Conservation (phyloP, 2,329 filamentous ascomycete species). For the Zymoseptoria passerinii region DNA sequence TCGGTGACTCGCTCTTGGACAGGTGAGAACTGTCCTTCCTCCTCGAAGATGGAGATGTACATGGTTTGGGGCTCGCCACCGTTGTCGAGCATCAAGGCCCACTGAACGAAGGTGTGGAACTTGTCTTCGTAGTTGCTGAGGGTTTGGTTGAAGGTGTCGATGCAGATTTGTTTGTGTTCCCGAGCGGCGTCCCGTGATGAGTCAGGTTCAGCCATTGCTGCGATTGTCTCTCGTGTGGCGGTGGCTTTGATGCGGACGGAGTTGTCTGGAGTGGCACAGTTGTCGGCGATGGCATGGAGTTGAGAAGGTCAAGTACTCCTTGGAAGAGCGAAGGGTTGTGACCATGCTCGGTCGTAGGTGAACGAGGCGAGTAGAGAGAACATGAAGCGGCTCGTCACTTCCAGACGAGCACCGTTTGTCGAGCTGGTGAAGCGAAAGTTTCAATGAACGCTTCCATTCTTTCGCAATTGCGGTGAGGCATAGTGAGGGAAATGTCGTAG, state of each 20-base stretch:
- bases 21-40: background rate
- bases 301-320: background rate
- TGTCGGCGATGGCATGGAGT: background rate
- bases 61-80: background rate
- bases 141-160: background rate
- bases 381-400: background rate
- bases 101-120: background rate
- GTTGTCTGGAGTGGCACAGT: background rate
- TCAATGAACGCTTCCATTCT: background rate
- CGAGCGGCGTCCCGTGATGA: background rate
- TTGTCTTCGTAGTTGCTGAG: background rate
- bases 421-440: background rate
- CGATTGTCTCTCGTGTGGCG: conserved; percentile 1
- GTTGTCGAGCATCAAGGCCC: background rate
- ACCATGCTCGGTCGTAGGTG: background rate
- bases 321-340: background rate
- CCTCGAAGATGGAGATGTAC: background rate
- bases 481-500: no score
- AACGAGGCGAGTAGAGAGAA: background rate
- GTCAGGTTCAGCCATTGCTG: background rate
- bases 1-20: background rate
- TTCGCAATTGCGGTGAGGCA: background rate
- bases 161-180: background rate
- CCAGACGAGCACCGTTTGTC: background rate
- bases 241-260: background rate